Evolutionary conservation across 1,139 yeast species (phyloP), one percentile per base, ranked within the genome.

Genomic region (Taphrina flavorubra): DNA sequence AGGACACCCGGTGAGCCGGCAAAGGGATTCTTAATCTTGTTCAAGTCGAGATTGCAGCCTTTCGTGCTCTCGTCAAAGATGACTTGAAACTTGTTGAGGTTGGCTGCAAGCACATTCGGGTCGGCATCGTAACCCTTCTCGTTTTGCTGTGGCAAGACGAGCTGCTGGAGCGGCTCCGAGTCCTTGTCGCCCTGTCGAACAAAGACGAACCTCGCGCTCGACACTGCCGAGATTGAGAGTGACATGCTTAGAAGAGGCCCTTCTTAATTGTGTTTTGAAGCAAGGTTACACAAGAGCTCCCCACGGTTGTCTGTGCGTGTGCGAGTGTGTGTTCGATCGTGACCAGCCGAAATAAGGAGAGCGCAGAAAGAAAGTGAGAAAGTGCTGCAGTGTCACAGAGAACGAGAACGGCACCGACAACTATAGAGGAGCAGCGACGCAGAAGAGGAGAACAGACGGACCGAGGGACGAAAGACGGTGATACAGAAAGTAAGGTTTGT

Each of bases 1-100:
- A 42, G 40, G 20, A 53, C 58, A 8, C 42, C 58, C n/a, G 53
- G 53, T 8, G 60, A 20, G 37, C 44, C 60, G 36, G 20, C 36
- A 31, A 56, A 56, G 36, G 60, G 60, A 40, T 56, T 39, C 47
- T 56, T 40, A 2, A 34, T 37, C 42, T 42, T 44, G 42, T 58
- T 58, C 31, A 58, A 39, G 14, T 31, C 42, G 39, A 58, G 51
- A 31, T 44, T 58, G 51, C 53, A 36, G 18, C 36, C 53, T 25
- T 44, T 58, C 13, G 40, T 58, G 46, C 51, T 37, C 34, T 58
- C 53, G 62, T 58, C 62, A 36, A 58, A 58, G 39, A 58, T 58
- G 51, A 58, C 62, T 7, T 44, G 20, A 58, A 58, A 58, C 42
- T 58, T 58, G 62, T 31, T 58, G 40, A 58, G 25, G 20, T 16